Evolutionary conservation across 2,329 filamentous ascomycete species (phyloP), one percentile per base, ranked within the genome.

Genomic region (Cryphonectria nitschkei): DNA sequence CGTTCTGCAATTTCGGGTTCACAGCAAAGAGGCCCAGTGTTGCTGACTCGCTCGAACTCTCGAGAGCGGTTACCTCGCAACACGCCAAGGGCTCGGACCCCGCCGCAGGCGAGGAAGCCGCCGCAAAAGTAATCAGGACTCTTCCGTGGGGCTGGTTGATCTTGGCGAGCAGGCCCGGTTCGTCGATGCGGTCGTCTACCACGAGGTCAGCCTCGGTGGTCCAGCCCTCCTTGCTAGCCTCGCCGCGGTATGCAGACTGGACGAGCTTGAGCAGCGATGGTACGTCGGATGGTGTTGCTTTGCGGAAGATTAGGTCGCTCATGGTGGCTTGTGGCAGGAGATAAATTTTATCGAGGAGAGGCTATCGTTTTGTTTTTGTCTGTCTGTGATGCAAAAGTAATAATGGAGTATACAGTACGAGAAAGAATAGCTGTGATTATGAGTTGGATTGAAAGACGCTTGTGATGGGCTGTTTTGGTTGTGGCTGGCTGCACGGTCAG

Each of bases 11-110:
- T 5, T 69, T 68, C 2, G 82, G 82, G 52, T 83, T 80, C 0
- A 87, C 84, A 56, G 84, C 84, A 29, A 87, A 84, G 50, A 86
- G 79, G 66, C 83, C 84, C 67, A 86, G 84, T 76, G 85, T 83
- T 26, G 79, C 80, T 50, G 78, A 71, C 16, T 70, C 46, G 67
- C 46, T 46, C 72, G 76, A 39, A 73, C 72, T 37, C 73, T 71
- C 26, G 75, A 62, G 77, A 43, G 75, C 76, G 37, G 79, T 71
- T 3, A 86, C 70, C 70, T 85, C 84, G 75, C 83, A 85, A 79
- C 84, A 86, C n/a, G 80, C 80, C 2, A 82, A 76, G 2, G 84
- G 77, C 0, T 66, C 54, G n/a, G 68, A 67, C 22, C 69, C 6
- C 11, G 64, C 6, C 11, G 64, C 1, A n/a, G 39, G 5, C 16